These are phyloP conservation scores for Xylaria hypoxylon DNA, from an alignment of 2,329 filamentous ascomycete species.

Conservation along the genomic window DNA sequence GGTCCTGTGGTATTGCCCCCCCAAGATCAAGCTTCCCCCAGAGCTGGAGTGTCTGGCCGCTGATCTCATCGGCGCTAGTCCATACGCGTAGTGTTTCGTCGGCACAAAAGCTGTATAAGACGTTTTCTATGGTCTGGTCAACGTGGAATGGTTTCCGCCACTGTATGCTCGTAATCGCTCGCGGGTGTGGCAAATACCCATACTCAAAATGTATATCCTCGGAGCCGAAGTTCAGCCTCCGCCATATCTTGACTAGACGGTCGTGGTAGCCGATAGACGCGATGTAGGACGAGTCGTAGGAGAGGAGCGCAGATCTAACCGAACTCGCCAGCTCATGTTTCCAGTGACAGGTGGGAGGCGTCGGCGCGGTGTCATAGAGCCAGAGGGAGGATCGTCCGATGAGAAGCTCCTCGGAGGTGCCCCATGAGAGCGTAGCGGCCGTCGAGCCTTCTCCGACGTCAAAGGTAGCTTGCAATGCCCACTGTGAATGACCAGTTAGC, in stretches of 20 bases:
- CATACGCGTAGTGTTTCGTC: constrained; percentile 87
- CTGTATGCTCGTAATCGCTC: constrained; percentile 81
- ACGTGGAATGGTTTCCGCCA: constrained; percentile 85
- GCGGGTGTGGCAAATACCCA: constrained; percentile 87
- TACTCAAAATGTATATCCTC: constrained; percentile 91
- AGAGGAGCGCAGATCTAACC: constrained; percentile 80
- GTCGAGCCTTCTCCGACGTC: constrained; percentile 63
- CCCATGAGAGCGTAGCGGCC: constrained; percentile 78
- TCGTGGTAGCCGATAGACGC: constrained; percentile 84
- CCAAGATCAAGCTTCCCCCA: constrained; percentile 85
- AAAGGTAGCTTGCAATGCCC: constrained; percentile 73
- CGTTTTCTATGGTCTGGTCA: constrained; percentile 84
- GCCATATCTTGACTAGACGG: constrained; percentile 91
- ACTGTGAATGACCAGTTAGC: constrained; percentile 57
- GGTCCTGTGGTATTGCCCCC: constrained; percentile 70
- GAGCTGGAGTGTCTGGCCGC: constrained; percentile 77
- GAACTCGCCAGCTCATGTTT: constrained; percentile 77
- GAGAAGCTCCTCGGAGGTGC: constrained; percentile 84
- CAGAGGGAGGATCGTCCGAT: constrained; percentile 77
- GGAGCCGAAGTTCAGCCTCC: constrained; percentile 83
- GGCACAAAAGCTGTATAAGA: constrained; percentile 88
- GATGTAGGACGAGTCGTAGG: constrained; percentile 87
- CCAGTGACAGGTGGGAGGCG: constrained; percentile 73
- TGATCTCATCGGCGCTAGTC: constrained; percentile 79
- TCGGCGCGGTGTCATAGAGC: constrained; percentile 69